Evolutionary conservation across 306 rosid species (phyloP).

Genomic region (Ormosia semicastrata): DNA sequence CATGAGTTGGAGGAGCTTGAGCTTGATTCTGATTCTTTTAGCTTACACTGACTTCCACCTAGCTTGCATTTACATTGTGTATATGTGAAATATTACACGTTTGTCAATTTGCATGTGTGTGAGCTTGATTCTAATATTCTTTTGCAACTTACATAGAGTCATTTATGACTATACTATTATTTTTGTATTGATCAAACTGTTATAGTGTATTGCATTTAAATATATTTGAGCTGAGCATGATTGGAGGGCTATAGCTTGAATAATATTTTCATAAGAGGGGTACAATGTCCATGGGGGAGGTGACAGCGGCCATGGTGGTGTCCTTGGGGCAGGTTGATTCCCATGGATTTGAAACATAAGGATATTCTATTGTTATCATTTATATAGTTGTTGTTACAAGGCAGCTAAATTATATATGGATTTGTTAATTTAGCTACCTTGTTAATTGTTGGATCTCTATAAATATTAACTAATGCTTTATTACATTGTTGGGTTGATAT

Average conservation of each 20-base stretch:
- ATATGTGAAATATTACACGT: background rate
- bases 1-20: background rate
- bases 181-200: background rate
- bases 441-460: too few relatives aligned
- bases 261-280: background rate
- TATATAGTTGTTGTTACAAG: too few relatives aligned
- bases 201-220: background rate
- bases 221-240: background rate
- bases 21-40: background rate
- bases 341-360: too few relatives aligned
- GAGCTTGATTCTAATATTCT: background rate
- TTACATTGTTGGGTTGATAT: too few relatives aligned
- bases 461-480: too few relatives aligned
- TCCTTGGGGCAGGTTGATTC: too few relatives aligned
- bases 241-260: background rate
- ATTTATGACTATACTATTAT: background rate
- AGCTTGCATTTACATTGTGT: background rate
- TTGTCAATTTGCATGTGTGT: background rate
- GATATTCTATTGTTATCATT: too few relatives aligned
- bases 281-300: too few relatives aligned
- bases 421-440: too few relatives aligned
- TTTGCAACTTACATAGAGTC: background rate
- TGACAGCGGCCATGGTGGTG: too few relatives aligned
- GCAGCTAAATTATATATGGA: too few relatives aligned
- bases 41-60: slow-evolving; percentile 1